Base-by-base conservation (phyloP, 1,284 basidiomycete genomes). In the Pseudozyma sp. region DNA sequence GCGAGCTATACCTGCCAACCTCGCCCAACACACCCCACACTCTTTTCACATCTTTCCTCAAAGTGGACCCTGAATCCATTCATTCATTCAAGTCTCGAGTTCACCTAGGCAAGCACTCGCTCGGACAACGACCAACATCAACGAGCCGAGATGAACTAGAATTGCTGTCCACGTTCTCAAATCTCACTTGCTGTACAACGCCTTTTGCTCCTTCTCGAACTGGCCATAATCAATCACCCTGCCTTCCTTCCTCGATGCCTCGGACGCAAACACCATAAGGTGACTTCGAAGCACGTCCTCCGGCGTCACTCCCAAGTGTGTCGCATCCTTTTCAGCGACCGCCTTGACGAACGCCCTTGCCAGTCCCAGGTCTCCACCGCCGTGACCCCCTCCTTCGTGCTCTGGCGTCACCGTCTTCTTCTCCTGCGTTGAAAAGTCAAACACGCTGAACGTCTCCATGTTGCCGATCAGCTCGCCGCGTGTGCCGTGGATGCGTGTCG, bases 321-420 rank as follows among this genome's bases (percentile, higher is more conserved):
- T 56, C 0, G 66, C 39, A 19, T 68, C 66, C 40, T 68, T 63
- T 8, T 57, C 59, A 10, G 66, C 66, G 4, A 68, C 66, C 7
- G 66, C 66, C 60, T 68, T 68, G 52, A 68, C 66, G 43, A 68
- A 68, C 7, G 66, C 66, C 31, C 66, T 62, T n/a, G 66, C 66
- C 31, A 68, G 29, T 13, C 66, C 66, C 34, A 68, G 19, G 24
- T 68, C 66, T 52, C 66, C 66, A 39, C 66, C 66, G 16, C 66
- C 66, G 55, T 68, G 66, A 19, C 66, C 66, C 4, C 66, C 66
- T 7, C 66, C 66, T n/a, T 68, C 66, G 24, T 68, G 37, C 37
- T 58, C 24, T 4, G 66, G 66, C 35, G 44, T 47, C 45, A 62
- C 50, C n/a, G 59, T 62, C 43, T 31, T 53, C 59, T 68, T 68